A percentile compares a stretch with the other conserved stretches of the same genome.
Evolutionary conservation across 805 yeast genomes (phyloP).

Genomic region (Ogataea saltuana): DNA sequence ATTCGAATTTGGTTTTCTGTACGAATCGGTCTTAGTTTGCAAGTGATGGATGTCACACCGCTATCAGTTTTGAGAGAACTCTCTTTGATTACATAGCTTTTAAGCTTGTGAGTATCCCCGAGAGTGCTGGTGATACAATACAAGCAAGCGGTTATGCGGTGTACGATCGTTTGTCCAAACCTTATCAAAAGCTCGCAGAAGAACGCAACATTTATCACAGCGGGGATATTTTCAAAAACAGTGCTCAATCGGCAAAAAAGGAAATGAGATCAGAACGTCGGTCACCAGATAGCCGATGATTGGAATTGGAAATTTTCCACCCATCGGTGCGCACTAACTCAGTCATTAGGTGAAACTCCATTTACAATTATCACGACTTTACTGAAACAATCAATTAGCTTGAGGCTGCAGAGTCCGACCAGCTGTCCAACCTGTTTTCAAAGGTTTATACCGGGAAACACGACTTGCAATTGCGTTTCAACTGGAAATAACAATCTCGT

Average conservation of each 20-base stretch:
- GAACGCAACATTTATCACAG: constrained; percentile 46
- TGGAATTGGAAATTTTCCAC: background rate
- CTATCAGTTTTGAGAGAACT: constrained; percentile 52
- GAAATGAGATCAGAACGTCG: constrained; percentile 48
- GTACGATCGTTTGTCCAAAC: constrained; percentile 52
- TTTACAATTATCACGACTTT: constrained; percentile 51
- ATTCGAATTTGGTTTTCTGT: no score
- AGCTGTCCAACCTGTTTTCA: constrained; percentile 43
- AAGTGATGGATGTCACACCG: constrained; percentile 46
- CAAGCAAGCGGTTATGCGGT: constrained; percentile 59
- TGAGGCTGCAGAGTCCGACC: constrained; percentile 47
- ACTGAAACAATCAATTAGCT: constrained; percentile 53
- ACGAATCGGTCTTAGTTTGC: background rate
- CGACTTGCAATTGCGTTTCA: constrained; percentile 55
- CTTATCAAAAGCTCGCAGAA: constrained; percentile 47
- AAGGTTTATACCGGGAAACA: constrained; percentile 47
- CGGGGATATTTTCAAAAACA: constrained; percentile 41
- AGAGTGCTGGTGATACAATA: constrained; percentile 53
- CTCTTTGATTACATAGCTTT: constrained; percentile 57
- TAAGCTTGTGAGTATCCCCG: constrained; percentile 49
- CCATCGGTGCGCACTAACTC: constrained; percentile 33
- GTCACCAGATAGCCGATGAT: background rate
- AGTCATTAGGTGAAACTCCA: constrained; percentile 61
- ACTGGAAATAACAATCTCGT: constrained; percentile 48
- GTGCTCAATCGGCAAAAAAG: constrained; percentile 27